Evolutionary conservation across 306 rosid genomes (phyloP), one percentile per base, ranked within the genome.

Genomic region (Glycine tomentella): DNA sequence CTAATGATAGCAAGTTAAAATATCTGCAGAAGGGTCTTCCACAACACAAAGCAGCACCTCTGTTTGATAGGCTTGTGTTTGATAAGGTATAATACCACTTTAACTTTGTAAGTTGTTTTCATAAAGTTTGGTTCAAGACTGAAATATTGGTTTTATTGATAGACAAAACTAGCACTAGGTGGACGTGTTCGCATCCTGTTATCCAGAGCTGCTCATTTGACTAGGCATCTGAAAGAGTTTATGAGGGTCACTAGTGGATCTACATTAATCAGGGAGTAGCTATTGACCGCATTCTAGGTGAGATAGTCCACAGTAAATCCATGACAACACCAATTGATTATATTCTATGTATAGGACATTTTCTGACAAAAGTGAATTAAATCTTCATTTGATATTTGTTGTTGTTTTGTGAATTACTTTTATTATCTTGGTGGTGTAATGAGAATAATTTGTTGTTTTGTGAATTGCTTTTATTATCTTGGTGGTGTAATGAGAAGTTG

Each of bases 181-280:
- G 98, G 97, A 63, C 86, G 91, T 53, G 87, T 92, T 72, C 92
- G 95, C 8, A 88, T 94, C 51, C 20, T 92, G 78, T 77, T 90
- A 79, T 90, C 97, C 9, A 97, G 98, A 11, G 98, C 97, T 74
- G 98, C 98, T 42, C 98, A 97, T 78, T 83, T 94, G 88, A 90
- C 95, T 20, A 65, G 82, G 76, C 94, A 92, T 40, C 97, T 94
- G 85, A 97, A 94, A 87, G 97, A 94, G 86, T 94, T 87, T 83
- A 45, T 94, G n/a, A n/a, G 92, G 86, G 93, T 94, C 81, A 87
- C 95, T 31, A 83, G 89, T 87, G 90, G 98, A 78, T 85, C 91
- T 63, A 85, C 92, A 80, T 80, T n/a, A n/a, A n/a, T n/a, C n/a
- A n/a, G n/a, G n/a, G n/a, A n/a, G n/a, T n/a, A n/a, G n/a, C n/a